These are phyloP conservation scores for Coprinellus micaceus DNA, from an alignment of 768 basidiomycete species.

Conservation along the genomic window DNA sequence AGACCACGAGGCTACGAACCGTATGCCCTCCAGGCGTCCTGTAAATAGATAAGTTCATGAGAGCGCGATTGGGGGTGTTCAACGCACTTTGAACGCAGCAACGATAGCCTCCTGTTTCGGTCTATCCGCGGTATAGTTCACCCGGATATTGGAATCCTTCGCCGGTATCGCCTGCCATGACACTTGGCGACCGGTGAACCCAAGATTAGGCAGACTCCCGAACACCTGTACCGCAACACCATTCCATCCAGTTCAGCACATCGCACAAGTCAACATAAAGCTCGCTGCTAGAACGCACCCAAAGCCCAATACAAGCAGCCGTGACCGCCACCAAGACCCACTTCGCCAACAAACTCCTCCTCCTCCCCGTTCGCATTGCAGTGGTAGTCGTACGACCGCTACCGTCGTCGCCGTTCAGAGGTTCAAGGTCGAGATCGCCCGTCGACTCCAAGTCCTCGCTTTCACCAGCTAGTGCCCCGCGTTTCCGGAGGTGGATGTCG, in stretches of 20 bases:
- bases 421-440: too few species aligned
- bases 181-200: neutral
- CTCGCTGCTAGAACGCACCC: too few species aligned
- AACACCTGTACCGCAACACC: neutral
- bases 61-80: neutral
- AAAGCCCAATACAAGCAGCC: neutral
- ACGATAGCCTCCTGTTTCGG: constrained; percentile 67
- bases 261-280: neutral
- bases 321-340: neutral
- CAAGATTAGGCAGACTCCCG: neutral
- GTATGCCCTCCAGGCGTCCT: constrained; percentile 88
- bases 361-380: too few species aligned
- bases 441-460: too few species aligned
- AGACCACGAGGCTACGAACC: constrained; percentile 39
- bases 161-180: neutral
- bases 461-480: too few species aligned
- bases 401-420: too few species aligned
- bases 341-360: neutral
- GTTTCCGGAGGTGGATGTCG: too few species aligned
- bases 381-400: too few species aligned
- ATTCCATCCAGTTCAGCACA: neutral
- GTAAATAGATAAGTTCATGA: neutral
- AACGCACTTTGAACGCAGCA: constrained; percentile 71
- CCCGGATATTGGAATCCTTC: neutral
- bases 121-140: constrained; percentile 43